Percentiles rank a stretch among this genome's conserved stretches.
Conservation (phyloP, 179 eudicot species). For the Amaranthus tricolor region DNA sequence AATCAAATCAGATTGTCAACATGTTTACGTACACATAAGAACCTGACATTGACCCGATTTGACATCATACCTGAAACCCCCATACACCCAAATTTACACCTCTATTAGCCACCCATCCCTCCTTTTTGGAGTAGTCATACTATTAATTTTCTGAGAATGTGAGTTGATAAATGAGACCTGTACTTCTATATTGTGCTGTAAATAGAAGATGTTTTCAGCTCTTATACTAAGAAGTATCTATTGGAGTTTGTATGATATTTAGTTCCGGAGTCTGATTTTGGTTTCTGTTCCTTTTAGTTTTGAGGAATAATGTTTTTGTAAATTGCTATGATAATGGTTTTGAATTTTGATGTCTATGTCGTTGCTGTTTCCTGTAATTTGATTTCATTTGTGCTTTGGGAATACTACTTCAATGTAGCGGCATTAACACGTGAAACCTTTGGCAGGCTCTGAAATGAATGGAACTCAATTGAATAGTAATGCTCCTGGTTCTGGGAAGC, state of each 20-base stretch:
- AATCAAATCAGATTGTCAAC: too few relatives aligned
- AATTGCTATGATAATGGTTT: not conserved
- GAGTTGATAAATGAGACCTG: slow-evolving; percentile 18
- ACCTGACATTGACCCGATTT: too few relatives aligned
- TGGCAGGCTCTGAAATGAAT: slow-evolving; percentile 65
- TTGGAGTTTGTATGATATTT: not conserved
- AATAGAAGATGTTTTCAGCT: slow-evolving; percentile 1
- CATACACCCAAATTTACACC: too few relatives aligned
- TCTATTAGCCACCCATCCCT: too few relatives aligned
- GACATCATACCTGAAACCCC: too few relatives aligned
- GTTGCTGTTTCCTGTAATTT: not conserved
- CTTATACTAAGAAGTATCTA: slow-evolving; percentile 18
- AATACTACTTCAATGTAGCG: not conserved
- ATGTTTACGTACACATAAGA: too few relatives aligned
- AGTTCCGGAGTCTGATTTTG: not conserved
- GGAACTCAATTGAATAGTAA: slow-evolving; percentile 48
- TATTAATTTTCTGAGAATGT: slow-evolving; percentile 23
- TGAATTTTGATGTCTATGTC: slow-evolving; percentile 3
- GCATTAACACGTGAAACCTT: slow-evolving; percentile 6
- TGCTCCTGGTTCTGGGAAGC: slow-evolving; percentile 46
- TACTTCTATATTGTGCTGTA: slow-evolving; percentile 4
- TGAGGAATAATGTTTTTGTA: not conserved
- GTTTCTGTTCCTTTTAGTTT: not conserved
- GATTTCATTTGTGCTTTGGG: not conserved
- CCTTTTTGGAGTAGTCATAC: slow-evolving; percentile 25